A percentile compares a stretch with the other conserved stretches of the same genome.
Conservation (phyloP, 2,329 filamentous ascomycete species). For the Pseudohalonectria lignicola region DNA sequence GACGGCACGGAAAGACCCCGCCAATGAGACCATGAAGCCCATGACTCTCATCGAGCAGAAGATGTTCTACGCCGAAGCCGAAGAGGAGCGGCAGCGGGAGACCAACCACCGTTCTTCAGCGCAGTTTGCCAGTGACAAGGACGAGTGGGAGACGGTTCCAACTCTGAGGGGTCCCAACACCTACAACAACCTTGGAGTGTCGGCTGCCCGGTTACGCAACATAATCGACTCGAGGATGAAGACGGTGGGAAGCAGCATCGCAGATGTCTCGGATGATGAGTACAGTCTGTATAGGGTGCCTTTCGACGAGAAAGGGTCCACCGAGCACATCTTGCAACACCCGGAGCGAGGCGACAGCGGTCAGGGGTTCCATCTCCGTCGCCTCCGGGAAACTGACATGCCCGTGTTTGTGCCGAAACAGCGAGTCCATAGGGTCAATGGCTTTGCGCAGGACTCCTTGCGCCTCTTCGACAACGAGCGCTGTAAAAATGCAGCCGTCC, state of each 20-base stretch:
- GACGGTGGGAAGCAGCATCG: slow-evolving; percentile 28
- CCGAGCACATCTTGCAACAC: slow-evolving; percentile 15
- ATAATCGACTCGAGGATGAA: too few relatives aligned
- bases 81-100: too few relatives aligned
- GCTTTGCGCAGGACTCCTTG: slow-evolving; percentile 13
- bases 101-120: not conserved
- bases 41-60: too few relatives aligned
- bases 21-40: too few relatives aligned
- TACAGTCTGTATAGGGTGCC: slow-evolving; percentile 6
- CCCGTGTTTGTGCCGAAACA: slow-evolving; percentile 18
- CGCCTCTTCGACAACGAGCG: slow-evolving; percentile 5
- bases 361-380: slow-evolving; percentile 7
- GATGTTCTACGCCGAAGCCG: too few relatives aligned
- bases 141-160: slow-evolving; percentile 27
- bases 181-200: too few relatives aligned
- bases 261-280: slow-evolving; percentile 28
- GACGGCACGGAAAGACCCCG: too few relatives aligned
- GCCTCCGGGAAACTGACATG: slow-evolving; percentile 11
- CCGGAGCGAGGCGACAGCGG: slow-evolving; percentile 4
- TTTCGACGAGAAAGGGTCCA: slow-evolving; percentile 13
- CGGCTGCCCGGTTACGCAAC: too few relatives aligned
- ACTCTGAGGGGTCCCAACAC: slow-evolving; percentile 13
- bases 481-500: too few relatives aligned
- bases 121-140: slow-evolving; percentile 15
- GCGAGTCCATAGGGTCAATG: slow-evolving; percentile 19